Conservation (phyloP, 805 yeast species). For the Saturnispora silvae region DNA sequence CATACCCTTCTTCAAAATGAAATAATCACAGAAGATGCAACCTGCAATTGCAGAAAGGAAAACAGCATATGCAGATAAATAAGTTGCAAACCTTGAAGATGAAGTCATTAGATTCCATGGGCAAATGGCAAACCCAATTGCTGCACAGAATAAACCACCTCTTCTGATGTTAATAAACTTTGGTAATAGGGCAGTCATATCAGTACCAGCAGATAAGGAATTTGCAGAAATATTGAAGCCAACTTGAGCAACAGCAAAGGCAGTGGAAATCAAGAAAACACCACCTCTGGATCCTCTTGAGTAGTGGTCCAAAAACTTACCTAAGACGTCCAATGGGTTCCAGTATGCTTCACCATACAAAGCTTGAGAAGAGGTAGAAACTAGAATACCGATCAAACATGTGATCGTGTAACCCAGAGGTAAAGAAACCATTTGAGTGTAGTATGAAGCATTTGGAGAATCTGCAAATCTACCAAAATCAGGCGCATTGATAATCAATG, state of each 20-base stretch:
- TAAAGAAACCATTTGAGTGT: slow-evolving; percentile 27
- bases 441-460: slow-evolving; percentile 11
- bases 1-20: slow-evolving; percentile 30
- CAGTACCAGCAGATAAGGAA: slow-evolving; percentile 40
- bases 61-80: slow-evolving; percentile 23
- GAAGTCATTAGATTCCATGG: slow-evolving; percentile 33
- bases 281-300: slow-evolving; percentile 37
- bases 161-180: slow-evolving; percentile 32
- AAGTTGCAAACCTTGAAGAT: slow-evolving; percentile 26
- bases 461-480: slow-evolving; percentile 21
- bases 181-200: slow-evolving; percentile 38
- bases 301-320: slow-evolving; percentile 30
- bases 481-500: slow-evolving; percentile 23
- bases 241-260: slow-evolving; percentile 29
- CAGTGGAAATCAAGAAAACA: slow-evolving; percentile 38
- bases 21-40: slow-evolving; percentile 30
- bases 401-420: slow-evolving; percentile 25
- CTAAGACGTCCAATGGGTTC: slow-evolving; percentile 35
- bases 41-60: slow-evolving; percentile 31
- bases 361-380: slow-evolving; percentile 33
- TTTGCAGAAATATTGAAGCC: slow-evolving; percentile 30
- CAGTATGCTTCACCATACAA: slow-evolving; percentile 25
- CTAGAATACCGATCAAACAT: slow-evolving; percentile 32
- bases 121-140: slow-evolving; percentile 26
- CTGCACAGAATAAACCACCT: slow-evolving; percentile 33